Evolutionary conservation across 78 protist species (phyloP).

Genomic region (Isochrysis galbana): DNA sequence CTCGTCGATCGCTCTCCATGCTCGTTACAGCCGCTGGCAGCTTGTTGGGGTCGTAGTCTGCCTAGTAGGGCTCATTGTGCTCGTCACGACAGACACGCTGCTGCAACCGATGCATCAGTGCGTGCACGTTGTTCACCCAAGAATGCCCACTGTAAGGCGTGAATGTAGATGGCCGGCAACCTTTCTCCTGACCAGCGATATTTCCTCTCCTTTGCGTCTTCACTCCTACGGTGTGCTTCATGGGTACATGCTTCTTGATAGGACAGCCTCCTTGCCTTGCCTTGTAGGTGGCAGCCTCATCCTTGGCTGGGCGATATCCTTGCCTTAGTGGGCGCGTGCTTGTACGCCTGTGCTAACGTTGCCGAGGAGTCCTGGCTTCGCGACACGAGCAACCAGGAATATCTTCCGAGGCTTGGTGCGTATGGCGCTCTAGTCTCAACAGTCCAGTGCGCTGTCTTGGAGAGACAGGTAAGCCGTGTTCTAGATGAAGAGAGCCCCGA

Average conservation of each 20-base stretch:
- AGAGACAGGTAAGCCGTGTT: too few species aligned
- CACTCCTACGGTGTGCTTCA: too few species aligned
- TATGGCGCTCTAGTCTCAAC: neutral
- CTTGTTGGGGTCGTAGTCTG: neutral
- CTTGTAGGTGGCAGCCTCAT: neutral
- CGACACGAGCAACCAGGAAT: neutral
- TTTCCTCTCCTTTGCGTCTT: too few species aligned
- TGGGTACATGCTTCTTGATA: too few species aligned
- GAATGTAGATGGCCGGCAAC: too few species aligned
- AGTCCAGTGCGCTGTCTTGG: neutral
- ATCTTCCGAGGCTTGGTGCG: neutral
- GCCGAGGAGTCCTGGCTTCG: neutral
- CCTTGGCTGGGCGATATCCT: slow-evolving; percentile 27
- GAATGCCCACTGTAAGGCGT: too few species aligned
- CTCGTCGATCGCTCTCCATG: neutral
- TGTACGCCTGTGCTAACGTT: slow-evolving; percentile 23
- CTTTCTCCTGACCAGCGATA: too few species aligned
- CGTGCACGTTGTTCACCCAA: too few species aligned
- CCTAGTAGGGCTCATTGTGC: neutral
- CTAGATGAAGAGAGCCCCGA: too few species aligned
- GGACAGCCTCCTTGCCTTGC: too few species aligned
- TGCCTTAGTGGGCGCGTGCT: neutral
- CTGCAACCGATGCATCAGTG: neutral
- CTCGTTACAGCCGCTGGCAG: neutral
- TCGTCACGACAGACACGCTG: neutral